These are phyloP conservation scores for Rhamnella rubrinervis DNA, from an alignment of 331 rosid genomes.

Conservation along the genomic window DNA sequence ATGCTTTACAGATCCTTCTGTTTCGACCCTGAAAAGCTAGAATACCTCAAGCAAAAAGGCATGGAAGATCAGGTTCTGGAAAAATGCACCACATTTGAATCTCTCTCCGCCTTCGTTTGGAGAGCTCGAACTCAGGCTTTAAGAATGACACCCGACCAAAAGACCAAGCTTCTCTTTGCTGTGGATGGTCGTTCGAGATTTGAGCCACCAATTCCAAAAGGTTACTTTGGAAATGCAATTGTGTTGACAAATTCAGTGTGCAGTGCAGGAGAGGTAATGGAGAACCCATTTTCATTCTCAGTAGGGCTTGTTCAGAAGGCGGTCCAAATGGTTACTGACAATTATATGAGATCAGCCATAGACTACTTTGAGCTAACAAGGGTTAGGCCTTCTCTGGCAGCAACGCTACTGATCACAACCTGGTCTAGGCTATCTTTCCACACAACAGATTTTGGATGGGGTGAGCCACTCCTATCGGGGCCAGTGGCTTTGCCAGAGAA, in stretches of 20 bases:
- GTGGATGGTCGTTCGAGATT: conserved; percentile 73
- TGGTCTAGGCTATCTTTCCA: conserved; percentile 79
- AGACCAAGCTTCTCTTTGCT: conserved; percentile 75
- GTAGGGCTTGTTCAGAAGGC: conserved; percentile 57
- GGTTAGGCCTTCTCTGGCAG: conserved; percentile 65
- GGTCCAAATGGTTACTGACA: conserved; percentile 49
- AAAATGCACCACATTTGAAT: conserved; percentile 62
- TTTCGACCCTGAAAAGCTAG: conserved; percentile 53
- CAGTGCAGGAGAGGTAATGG: conserved; percentile 50
- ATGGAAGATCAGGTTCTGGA: conserved; percentile 51
- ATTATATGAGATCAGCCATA: conserved; percentile 74
- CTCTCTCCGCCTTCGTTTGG: conserved; percentile 84
- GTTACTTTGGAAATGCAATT: conserved; percentile 74
- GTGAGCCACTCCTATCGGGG: conserved; percentile 70
- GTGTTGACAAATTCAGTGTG: conserved; percentile 62
- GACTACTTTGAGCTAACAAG: conserved; percentile 79
- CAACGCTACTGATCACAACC: conserved; percentile 77
- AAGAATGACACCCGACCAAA: conserved; percentile 57
- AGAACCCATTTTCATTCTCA: conserved; percentile 49
- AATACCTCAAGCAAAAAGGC: conserved; percentile 53
- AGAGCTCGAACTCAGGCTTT: conserved; percentile 63
- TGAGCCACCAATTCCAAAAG: conserved; percentile 64
- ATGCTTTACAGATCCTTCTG: conserved; percentile 53
- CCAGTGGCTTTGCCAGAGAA: conserved; percentile 80
- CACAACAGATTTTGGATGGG: conserved; percentile 91